A percentile compares a stretch with the other conserved stretches of the same genome.
phyloP scores from a whole-genome alignment of 2,329 filamentous ascomycete species.

The Amauroascus verrucosus region DNA sequence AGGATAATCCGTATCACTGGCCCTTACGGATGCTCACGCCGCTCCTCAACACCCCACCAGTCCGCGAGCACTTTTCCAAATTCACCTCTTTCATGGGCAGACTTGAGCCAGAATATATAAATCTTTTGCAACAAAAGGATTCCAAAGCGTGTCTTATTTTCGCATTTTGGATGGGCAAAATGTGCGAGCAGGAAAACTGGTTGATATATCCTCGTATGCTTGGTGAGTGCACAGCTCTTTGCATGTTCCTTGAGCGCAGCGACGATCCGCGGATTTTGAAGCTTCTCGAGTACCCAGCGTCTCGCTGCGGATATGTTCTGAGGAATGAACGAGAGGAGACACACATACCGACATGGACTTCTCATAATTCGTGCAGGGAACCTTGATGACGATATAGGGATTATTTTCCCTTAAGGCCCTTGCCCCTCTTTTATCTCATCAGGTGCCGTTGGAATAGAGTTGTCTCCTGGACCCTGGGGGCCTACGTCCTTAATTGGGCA shows the following conservation, averaged over 20 bases:
- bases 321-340: conserved; percentile 14
- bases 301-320: conserved; percentile 26
- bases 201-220: conserved; percentile 26
- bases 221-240: conserved; percentile 31
- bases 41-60: conserved; percentile 24
- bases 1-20: conserved; percentile 30
- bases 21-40: conserved; percentile 28
- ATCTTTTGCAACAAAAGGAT: conserved; percentile 25
- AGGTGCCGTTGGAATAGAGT: neutral
- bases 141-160: conserved; percentile 27
- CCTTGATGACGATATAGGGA: too few relatives aligned
- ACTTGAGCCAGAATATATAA: conserved; percentile 24
- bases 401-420: too few relatives aligned
- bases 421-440: neutral
- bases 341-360: conserved; percentile 8
- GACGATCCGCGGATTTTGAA: conserved; percentile 22
- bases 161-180: conserved; percentile 28
- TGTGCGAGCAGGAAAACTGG: conserved; percentile 22
- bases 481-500: neutral
- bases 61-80: conserved; percentile 19
- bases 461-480: too few relatives aligned
- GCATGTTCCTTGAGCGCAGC: conserved; percentile 28
- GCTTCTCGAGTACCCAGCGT: conserved; percentile 28
- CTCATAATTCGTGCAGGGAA: neutral
- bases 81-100: conserved; percentile 30